Evolutionary conservation across 352 stramenopile species (phyloP).

Genomic region (Phytophthora melonis): DNA sequence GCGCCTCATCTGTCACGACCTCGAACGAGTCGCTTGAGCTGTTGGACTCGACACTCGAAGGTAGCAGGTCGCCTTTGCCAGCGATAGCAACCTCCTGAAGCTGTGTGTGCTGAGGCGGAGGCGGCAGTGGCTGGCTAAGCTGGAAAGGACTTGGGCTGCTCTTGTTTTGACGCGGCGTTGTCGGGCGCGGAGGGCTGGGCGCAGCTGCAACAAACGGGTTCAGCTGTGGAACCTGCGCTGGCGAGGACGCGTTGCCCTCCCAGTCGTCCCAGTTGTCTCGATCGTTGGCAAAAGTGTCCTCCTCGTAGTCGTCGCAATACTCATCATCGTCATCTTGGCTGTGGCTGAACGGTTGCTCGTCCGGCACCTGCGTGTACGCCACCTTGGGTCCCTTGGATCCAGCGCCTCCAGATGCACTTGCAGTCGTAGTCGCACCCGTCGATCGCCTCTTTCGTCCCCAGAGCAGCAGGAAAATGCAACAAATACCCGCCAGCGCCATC

Average conservation of each 20-base stretch:
- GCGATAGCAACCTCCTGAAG: conserved; percentile 47
- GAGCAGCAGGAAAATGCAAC: conserved; percentile 64
- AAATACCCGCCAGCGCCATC: conserved; percentile 51
- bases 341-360: conserved; percentile 52
- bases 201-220: conserved; percentile 52
- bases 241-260: conserved; percentile 49
- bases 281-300: conserved; percentile 55
- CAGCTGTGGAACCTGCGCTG: conserved; percentile 43
- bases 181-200: conserved; percentile 19
- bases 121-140: conserved; percentile 35
- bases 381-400: conserved; percentile 45
- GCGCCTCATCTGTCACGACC: conserved; percentile 52
- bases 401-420: conserved; percentile 13
- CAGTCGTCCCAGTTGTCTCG: conserved; percentile 78
- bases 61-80: conserved; percentile 16
- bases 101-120: conserved; percentile 16
- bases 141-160: conserved; percentile 31
- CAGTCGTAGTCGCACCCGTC: conserved; percentile 13
- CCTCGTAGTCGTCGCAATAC: conserved; percentile 60
- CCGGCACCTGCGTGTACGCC: conserved; percentile 71
- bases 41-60: conserved; percentile 61
- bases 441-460: conserved; percentile 63
- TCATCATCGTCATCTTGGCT: conserved; percentile 59
- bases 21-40: conserved; percentile 82
- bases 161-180: conserved; percentile 18